Conservation (phyloP, 1,284 basidiomycete genomes). For the Puccinia coronata region DNA sequence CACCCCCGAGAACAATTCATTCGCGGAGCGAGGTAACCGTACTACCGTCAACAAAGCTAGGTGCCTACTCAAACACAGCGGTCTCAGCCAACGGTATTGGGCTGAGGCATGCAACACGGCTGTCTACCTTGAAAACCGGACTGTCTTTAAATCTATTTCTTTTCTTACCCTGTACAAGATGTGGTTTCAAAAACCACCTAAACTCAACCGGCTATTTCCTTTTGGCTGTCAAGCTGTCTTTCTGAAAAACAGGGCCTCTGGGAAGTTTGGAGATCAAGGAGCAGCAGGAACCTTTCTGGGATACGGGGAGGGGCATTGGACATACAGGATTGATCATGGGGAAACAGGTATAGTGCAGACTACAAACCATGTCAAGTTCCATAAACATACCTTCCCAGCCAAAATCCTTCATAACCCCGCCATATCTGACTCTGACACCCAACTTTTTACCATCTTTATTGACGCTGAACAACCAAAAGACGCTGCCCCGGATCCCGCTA, state of each 20-base stretch:
- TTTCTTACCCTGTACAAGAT: neutral
- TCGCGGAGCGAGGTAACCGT: too few species aligned
- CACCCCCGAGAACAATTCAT: too few species aligned
- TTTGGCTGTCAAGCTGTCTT: conserved; percentile 20
- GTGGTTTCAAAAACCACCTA: neutral
- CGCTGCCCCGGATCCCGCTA: too few species aligned
- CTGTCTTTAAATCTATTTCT: neutral
- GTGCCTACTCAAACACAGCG: too few species aligned
- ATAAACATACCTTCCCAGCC: neutral
- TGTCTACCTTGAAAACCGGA: conserved; percentile 17
- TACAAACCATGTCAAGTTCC: conserved; percentile 12
- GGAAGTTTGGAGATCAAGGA: conserved; percentile 7
- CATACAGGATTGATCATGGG: neutral
- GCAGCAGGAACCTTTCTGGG: conserved; percentile 1
- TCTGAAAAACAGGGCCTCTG: neutral
- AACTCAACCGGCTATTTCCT: conserved; percentile 1
- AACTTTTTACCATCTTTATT: neutral
- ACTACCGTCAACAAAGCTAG: too few species aligned
- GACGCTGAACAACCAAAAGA: neutral
- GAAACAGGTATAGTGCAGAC: neutral
- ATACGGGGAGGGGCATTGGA: conserved; percentile 10
- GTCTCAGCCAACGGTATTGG: neutral
- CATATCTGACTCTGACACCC: neutral
- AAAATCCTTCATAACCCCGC: neutral
- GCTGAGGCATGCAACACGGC: neutral